A percentile compares a stretch with the other conserved stretches of the same genome.
phyloP scores from a whole-genome alignment of 805 yeast genomes.

The Hanseniaspora pseudoguilliermondii region DNA sequence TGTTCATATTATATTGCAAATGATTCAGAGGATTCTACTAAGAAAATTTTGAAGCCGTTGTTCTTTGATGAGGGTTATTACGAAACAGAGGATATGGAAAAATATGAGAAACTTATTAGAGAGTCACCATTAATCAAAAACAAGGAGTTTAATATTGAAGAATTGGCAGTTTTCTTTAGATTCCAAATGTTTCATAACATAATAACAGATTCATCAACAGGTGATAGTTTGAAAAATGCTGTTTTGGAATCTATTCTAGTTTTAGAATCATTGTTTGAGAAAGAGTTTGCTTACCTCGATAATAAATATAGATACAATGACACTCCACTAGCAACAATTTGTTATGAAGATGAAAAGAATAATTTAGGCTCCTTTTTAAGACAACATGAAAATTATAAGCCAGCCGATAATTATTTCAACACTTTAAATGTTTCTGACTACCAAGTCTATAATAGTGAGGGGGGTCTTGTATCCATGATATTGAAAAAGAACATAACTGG shows the following conservation, averaged over 20 bases:
- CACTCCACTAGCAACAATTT: slow-evolving; percentile 7
- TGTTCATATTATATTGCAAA: slow-evolving; percentile 27
- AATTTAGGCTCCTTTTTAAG: slow-evolving; percentile 8
- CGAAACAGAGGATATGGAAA: slow-evolving; percentile 22
- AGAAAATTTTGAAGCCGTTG: slow-evolving; percentile 27
- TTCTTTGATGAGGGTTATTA: slow-evolving; percentile 27
- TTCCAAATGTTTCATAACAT: slow-evolving; percentile 8
- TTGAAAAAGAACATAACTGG: slow-evolving; percentile 10
- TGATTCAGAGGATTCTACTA: slow-evolving; percentile 15
- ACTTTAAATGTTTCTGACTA: neutral
- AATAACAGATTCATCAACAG: slow-evolving; percentile 5
- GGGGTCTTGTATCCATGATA: neutral
- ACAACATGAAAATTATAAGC: neutral
- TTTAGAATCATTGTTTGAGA: slow-evolving; percentile 1
- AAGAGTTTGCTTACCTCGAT: neutral
- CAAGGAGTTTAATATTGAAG: neutral
- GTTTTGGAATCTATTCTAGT: slow-evolving; percentile 8
- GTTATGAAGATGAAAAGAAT: neutral
- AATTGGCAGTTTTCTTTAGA: slow-evolving; percentile 12
- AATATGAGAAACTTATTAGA: slow-evolving; percentile 1
- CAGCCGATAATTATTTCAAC: neutral
- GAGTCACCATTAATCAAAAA: neutral
- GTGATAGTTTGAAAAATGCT: slow-evolving; percentile 5
- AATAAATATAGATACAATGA: slow-evolving; percentile 1
- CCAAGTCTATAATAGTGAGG: neutral